Percentiles rank a stretch among this genome's conserved stretches.
These are phyloP conservation scores for Trichoderma gracile DNA, from an alignment of 2,329 filamentous ascomycete genomes.

Conservation along the genomic window DNA sequence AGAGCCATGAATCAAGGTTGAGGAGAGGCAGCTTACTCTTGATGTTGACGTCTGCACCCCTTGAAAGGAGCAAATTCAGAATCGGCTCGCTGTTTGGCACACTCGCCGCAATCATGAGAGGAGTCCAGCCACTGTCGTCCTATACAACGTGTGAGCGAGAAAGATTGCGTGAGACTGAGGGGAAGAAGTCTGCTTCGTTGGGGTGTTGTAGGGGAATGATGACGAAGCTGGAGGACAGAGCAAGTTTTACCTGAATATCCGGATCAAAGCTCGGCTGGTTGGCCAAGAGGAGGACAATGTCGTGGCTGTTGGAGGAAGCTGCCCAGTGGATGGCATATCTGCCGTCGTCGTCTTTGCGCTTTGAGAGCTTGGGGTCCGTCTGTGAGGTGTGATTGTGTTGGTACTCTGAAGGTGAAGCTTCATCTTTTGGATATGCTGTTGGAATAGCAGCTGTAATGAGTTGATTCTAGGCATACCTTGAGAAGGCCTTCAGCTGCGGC, in stretches of 20 bases:
- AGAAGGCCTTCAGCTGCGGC: constrained; percentile 65
- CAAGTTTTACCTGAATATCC: constrained; percentile 65
- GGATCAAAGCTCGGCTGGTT: constrained; percentile 75
- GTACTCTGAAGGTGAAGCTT: not conserved
- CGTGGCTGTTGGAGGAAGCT: constrained; percentile 74
- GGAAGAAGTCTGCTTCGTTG: too few relatives aligned
- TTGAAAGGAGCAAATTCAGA: constrained; percentile 65
- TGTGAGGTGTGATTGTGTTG: constrained; percentile 38
- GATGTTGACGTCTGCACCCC: constrained; percentile 70
- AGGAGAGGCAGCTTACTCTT: constrained; percentile 56
- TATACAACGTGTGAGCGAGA: constrained; percentile 33
- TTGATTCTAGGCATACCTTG: constrained; percentile 30
- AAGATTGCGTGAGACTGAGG: too few relatives aligned
- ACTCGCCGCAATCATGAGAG: constrained; percentile 79
- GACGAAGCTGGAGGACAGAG: not conserved
- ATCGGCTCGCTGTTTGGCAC: constrained; percentile 70
- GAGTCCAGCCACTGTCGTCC: constrained; percentile 80
- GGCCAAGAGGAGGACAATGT: constrained; percentile 72
- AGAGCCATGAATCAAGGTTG: not conserved
- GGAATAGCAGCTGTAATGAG: not conserved
- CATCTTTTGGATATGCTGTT: not conserved
- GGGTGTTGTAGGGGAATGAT: too few relatives aligned
- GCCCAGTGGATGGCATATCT: constrained; percentile 95
- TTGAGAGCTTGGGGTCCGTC: constrained; percentile 78
- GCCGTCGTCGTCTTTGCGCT: constrained; percentile 76